phyloP scores from a whole-genome alignment of 805 yeast species.

The Kuraishia piskuri region DNA sequence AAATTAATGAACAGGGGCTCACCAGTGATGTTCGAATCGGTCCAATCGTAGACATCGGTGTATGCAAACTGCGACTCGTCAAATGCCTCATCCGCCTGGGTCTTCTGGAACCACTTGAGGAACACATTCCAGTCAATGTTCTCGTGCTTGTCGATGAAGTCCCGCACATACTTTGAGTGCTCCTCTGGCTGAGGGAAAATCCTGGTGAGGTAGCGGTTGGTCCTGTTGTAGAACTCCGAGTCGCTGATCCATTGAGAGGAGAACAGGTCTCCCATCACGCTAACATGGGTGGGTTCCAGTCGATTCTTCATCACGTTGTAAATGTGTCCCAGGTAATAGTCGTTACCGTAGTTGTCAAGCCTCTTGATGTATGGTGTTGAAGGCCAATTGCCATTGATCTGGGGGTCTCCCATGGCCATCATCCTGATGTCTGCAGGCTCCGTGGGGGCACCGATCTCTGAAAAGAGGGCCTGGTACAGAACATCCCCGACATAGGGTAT shows the following conservation, averaged over 20 bases:
- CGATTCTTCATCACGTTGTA: conserved; percentile 55
- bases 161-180: conserved; percentile 39
- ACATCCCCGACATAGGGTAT: conserved; percentile 27
- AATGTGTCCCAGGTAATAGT: conserved; percentile 80
- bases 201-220: conserved; percentile 64
- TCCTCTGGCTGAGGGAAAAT: conserved; percentile 51
- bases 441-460: conserved; percentile 11
- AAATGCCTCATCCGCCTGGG: conserved; percentile 22
- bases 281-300: conserved; percentile 69
- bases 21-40: conserved; percentile 28
- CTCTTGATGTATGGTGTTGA: conserved; percentile 62
- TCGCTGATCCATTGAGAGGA: conserved; percentile 94
- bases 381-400: conserved; percentile 83
- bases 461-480: conserved; percentile 19
- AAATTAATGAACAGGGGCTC: conserved; percentile 72
- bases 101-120: conserved; percentile 24
- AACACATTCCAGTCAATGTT: conserved; percentile 47
- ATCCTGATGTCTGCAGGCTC: conserved; percentile 43
- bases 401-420: conserved; percentile 93
- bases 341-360: conserved; percentile 85
- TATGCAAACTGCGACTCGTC: conserved; percentile 33
- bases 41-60: conserved; percentile 63
- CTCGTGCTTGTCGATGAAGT: conserved; percentile 38
- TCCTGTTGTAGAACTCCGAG: conserved; percentile 75
- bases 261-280: conserved; percentile 87